Evolutionary conservation across 805 yeast species (phyloP).

Genomic region (Hanseniaspora clermontiae): DNA sequence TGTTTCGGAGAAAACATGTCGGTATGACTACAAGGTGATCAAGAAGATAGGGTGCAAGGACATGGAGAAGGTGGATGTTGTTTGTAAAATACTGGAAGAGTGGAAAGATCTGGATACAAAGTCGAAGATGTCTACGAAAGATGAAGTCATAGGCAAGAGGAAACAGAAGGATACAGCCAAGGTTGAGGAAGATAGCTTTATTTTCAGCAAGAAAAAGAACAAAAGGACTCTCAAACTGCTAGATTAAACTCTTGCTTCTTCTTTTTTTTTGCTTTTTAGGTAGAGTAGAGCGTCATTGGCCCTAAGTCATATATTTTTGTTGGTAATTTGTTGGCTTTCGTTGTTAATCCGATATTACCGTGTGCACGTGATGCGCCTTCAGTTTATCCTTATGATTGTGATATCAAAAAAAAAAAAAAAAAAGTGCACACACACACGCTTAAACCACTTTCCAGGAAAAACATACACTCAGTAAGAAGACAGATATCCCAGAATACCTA

Average conservation of each 20-base stretch:
- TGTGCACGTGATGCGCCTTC: no score
- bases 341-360: no score
- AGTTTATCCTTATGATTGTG: no score
- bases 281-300: no score
- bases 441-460: no score
- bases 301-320: no score
- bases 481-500: no score
- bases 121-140: neutral
- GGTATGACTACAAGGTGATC: constrained; percentile 3
- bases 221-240: neutral
- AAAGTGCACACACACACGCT: no score
- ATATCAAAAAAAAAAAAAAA: no score
- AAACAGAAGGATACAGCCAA: neutral
- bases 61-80: neutral
- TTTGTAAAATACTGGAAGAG: neutral
- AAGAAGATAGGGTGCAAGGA: neutral
- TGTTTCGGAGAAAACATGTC: neutral
- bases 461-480: no score
- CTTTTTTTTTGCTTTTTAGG: no score
- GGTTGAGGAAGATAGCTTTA: neutral
- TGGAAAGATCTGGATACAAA: neutral
- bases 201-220: neutral
- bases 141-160: neutral
- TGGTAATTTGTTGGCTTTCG: no score
- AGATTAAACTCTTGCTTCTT: neutral